Percentiles rank a stretch among this genome's conserved stretches.
Evolutionary conservation across 1,139 yeast species (phyloP).

Genomic region (Spathaspora sp.): DNA sequence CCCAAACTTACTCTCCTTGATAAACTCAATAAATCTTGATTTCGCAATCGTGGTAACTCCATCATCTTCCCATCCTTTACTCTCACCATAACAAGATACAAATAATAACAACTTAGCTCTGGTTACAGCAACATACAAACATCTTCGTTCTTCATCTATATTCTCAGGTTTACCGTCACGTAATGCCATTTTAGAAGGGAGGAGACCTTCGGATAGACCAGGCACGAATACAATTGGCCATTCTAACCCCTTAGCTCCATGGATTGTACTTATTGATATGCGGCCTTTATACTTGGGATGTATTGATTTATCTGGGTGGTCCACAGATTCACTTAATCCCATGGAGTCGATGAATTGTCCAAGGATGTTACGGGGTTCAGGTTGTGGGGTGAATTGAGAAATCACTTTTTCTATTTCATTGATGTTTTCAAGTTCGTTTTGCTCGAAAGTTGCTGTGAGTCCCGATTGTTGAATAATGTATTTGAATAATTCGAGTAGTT

Average conservation of each 20-base stretch:
- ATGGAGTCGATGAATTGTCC: conserved; percentile 59
- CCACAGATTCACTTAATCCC: conserved; percentile 49
- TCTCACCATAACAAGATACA: conserved; percentile 34
- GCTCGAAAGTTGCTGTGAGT: conserved; percentile 29
- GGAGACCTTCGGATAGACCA: conserved; percentile 56
- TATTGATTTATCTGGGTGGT: conserved; percentile 17
- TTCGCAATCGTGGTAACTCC: too few species aligned
- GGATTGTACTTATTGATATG: conserved; percentile 69
- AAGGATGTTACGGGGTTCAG: conserved; percentile 32
- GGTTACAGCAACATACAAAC: conserved; percentile 85
- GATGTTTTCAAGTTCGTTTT: conserved; percentile 34
- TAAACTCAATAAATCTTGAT: conserved; percentile 28
- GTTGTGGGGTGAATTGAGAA: conserved; percentile 40
- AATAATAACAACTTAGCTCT: conserved; percentile 60
- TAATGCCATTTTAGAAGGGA: conserved; percentile 51
- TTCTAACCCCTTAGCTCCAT: conserved; percentile 90
- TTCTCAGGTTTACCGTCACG: conserved; percentile 21
- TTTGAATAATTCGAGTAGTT: conserved; percentile 20
- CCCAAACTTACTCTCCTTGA: not conserved
- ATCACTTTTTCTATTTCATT: conserved; percentile 45
- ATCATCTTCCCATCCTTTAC: conserved; percentile 18
- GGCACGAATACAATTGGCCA: conserved; percentile 93
- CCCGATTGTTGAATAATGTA: conserved; percentile 29
- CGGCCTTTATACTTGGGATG: conserved; percentile 22
- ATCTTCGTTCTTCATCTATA: conserved; percentile 74